Percentiles rank a stretch among this genome's conserved stretches.
Conservation (phyloP, 768 basidiomycete species). For the Collybia nuda region DNA sequence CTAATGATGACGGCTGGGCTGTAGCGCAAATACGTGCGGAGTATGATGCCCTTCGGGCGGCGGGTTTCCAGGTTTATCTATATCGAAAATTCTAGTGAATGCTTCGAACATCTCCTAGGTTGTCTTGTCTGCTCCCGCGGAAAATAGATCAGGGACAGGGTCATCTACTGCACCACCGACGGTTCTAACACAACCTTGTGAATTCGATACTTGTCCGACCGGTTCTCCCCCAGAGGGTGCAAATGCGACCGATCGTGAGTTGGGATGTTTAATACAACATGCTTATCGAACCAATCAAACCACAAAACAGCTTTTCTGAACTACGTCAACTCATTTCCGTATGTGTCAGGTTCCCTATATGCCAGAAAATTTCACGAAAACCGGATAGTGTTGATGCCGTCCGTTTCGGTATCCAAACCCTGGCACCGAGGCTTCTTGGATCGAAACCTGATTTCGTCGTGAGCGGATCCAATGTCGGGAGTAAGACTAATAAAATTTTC, state of each 20-base stretch:
- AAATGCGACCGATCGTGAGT: constrained; percentile 37
- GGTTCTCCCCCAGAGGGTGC: constrained; percentile 39
- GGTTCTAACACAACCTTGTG: constrained; percentile 30
- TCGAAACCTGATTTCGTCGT: constrained; percentile 35
- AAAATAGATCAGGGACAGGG: constrained; percentile 41
- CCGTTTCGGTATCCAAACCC: constrained; percentile 34
- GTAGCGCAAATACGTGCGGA: constrained; percentile 41
- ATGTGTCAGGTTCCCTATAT: constrained; percentile 10
- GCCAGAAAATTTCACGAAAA: neutral
- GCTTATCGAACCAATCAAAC: neutral
- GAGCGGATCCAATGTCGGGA: constrained; percentile 34
- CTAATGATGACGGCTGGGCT: constrained; percentile 38
- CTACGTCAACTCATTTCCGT: constrained; percentile 45
- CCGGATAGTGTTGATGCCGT: constrained; percentile 32
- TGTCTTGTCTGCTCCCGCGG: constrained; percentile 41
- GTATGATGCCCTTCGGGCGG: constrained; percentile 30
- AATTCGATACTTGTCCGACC: constrained; percentile 40
- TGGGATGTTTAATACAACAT: neutral
- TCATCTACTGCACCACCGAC: constrained; percentile 30
- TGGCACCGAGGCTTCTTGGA: constrained; percentile 32
- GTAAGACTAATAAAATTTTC: constrained; percentile 10
- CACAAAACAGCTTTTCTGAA: constrained; percentile 30
- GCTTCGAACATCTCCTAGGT: constrained; percentile 23
- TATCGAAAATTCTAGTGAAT: neutral
- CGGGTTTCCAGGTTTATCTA: constrained; percentile 33